Base-by-base conservation (phyloP, 495 filamentous ascomycete species). In the Podospora bellae-mahoneyi region DNA sequence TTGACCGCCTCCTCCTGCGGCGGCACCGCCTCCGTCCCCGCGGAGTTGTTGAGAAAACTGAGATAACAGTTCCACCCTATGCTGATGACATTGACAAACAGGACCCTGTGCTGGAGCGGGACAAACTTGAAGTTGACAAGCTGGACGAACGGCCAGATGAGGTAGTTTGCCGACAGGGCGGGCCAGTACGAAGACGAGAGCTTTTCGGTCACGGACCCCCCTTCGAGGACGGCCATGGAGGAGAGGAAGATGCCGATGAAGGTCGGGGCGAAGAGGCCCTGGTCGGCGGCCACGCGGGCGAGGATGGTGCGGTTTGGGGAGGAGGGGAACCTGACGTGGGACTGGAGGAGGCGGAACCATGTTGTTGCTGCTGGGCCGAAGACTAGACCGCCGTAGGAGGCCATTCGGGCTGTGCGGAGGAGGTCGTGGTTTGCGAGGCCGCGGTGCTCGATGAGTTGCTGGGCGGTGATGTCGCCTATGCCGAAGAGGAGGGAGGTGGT, bases 31-130 rank as follows among this genome's bases (percentile, higher is more conserved):
- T 32, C 61, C 13, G 18, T 13, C 34, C 23, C 60, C 30, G 32
- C 56, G 13, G 64, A 62, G 64, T 78, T 94, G 79, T 94, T 96
- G 68, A 96, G 80, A 75, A 85, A 89, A 79, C 93, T 97, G 62
- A 99, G 78, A 77, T 97, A 95, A 77, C 92, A 97, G 76, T 99
- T 99, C 95, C 95, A 99, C 68, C 93, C 94, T 87, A 84, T 78
- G 58, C 71, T 82, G 57, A 98, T 84, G 20, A 96, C 78, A 74
- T 99, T 99, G 59, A 97, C 95, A 58, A 97, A 87, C 71, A 99
- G 78, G 39, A 99, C 85, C 67, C 94, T 81, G 75, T 93, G 89
- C 70, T 98, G 85, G 72, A 97, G 78, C 16, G 95, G 95, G 64
- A 98, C 90, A 58, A 96, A 82, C 75, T 89, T 89, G 82, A 99